phyloP scores from a whole-genome alignment of 176 grass and related monocot genomes.

The Elaeis guineensis region DNA sequence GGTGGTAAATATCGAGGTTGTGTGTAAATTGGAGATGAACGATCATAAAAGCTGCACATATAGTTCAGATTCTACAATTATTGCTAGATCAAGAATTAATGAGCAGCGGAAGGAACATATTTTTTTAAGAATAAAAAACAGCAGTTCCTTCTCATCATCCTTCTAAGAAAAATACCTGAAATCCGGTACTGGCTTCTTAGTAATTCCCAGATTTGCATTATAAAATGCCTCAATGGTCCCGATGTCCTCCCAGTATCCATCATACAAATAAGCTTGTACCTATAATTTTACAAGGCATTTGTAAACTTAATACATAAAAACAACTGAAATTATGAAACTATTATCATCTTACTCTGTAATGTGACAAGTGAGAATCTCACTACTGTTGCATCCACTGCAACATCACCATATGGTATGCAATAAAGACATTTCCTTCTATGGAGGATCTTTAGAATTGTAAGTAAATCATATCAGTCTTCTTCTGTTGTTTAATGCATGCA shows the following conservation, averaged over 20 bases:
- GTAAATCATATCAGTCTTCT: too few species aligned
- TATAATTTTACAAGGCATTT: slow-evolving; percentile 4
- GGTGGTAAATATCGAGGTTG: slow-evolving; percentile 85
- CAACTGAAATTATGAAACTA: too few species aligned
- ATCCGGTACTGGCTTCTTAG: slow-evolving; percentile 85
- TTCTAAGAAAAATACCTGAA: slow-evolving; percentile 54
- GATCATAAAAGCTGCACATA: slow-evolving; percentile 81
- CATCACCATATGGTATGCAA: too few species aligned
- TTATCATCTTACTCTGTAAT: too few species aligned
- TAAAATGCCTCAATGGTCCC: slow-evolving; percentile 87
- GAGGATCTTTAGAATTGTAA: too few species aligned
- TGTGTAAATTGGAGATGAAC: slow-evolving; percentile 84
- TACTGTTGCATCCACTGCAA: too few species aligned
- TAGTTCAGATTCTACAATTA: slow-evolving; percentile 10
- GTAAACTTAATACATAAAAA: too few species aligned
- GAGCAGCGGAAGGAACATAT: too few species aligned
- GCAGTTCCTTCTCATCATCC: neutral
- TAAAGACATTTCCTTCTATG: too few species aligned
- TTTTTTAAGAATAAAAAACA: neutral
- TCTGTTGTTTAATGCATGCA: too few species aligned
- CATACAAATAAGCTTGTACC: slow-evolving; percentile 92
- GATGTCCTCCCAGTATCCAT: slow-evolving; percentile 99
- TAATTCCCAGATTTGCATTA: slow-evolving; percentile 89
- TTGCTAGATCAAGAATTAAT: slow-evolving; percentile 21
- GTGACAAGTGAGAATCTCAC: too few species aligned